These are phyloP conservation scores for Aureococcus anophagefferens DNA, from an alignment of 108 stramenopile species.

Conservation along the genomic window DNA sequence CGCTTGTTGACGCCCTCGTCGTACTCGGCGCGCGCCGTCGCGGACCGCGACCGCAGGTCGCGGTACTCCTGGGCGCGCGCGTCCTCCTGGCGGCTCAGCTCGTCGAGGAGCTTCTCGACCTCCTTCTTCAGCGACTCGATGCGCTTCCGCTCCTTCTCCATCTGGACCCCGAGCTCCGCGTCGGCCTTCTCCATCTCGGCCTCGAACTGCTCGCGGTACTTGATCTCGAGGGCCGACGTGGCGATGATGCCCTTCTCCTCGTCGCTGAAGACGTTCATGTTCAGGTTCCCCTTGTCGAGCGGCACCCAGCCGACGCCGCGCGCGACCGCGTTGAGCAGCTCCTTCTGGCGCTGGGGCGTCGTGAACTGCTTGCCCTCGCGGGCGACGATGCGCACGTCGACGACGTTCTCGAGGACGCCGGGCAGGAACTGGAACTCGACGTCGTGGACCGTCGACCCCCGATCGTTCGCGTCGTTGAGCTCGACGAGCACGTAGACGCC, in stretches of 20 bases:
- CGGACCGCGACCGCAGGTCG: neutral
- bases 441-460: neutral
- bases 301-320: neutral
- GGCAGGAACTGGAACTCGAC: slow-evolving; percentile 1
- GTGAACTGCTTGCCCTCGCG: neutral
- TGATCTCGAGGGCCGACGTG: neutral
- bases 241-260: neutral
- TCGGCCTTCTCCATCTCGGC: neutral
- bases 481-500: neutral
- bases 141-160: neutral
- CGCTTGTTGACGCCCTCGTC: no score
- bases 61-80: neutral
- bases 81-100: neutral
- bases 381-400: neutral
- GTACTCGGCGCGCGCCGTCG: neutral
- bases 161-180: neutral
- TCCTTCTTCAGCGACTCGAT: neutral
- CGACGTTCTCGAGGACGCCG: neutral
- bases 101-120: neutral
- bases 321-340: neutral
- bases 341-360: neutral
- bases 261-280: neutral
- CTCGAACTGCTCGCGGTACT: neutral
- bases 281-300: neutral
- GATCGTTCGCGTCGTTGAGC: neutral